A percentile compares a stretch with the other conserved stretches of the same genome.
phyloP scores from a whole-genome alignment of 441 rosid species.

The Gossypium lobatum region DNA sequence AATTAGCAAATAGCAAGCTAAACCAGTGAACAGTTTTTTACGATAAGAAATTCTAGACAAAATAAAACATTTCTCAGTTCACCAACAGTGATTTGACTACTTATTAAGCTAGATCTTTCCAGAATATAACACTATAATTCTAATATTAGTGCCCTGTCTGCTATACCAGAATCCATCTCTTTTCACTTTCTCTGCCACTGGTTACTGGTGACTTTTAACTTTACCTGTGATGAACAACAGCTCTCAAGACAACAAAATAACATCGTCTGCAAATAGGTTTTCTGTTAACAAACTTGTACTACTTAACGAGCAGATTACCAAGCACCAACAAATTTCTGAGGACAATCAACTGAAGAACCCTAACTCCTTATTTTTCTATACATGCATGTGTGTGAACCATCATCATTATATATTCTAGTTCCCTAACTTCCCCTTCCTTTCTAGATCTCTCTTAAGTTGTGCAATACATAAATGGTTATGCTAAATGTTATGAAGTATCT shows the following conservation, averaged over 20 bases:
- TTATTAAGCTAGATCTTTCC: neutral
- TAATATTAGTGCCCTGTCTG: neutral
- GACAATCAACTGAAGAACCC: neutral
- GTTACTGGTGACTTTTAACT: neutral
- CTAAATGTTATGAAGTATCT: neutral
- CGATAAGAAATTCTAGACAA: neutral
- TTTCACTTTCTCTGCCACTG: conserved; percentile 1
- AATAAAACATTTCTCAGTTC: neutral
- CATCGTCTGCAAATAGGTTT: neutral
- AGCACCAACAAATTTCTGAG: neutral
- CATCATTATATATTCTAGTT: neutral
- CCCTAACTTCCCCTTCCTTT: neutral
- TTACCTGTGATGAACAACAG: neutral
- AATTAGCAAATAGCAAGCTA: neutral
- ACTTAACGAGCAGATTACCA: neutral
- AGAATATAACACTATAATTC: conserved; percentile 1
- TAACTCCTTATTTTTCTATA: neutral
- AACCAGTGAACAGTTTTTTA: neutral
- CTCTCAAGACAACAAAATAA: neutral
- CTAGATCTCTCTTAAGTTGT: neutral
- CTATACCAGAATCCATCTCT: neutral
- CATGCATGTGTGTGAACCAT: neutral
- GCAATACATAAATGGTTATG: neutral
- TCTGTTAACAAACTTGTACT: neutral
- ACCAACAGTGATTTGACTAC: neutral